Base-by-base conservation (phyloP, 1,139 yeast genomes). In the Pichia kudriavzevii region DNA sequence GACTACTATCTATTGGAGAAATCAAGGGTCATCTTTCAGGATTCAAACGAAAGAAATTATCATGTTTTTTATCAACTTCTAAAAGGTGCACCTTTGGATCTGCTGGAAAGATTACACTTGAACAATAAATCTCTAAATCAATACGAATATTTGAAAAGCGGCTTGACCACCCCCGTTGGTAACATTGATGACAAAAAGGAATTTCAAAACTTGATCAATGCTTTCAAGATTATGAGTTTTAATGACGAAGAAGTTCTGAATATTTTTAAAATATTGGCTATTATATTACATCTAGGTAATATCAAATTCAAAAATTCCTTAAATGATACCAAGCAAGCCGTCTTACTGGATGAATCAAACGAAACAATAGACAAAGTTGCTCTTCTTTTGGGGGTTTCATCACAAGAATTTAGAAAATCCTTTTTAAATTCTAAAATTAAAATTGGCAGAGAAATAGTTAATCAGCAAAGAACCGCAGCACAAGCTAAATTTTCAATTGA, bases 1-100 rank as follows among this genome's bases (percentile, higher is more conserved):
- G 95, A 91, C 52, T 93, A 95, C 82, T 93, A 93, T 50, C 63
- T 93, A 22, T 64, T 93, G 33, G 99, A 93, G 57, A 93, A 91
- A 58, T 84, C 96, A 7, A 74, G 99, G 50, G 95, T 93, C 13
- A 81, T 85, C n/a, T 64, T 72, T 31, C 97, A 87, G 59, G 74
- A 80, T 32, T 44, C 63, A 5, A 64, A 72, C 14, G 98, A 91
- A 59, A 69, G 98, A 55, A 91, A 88, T 55, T 91, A 91, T 55
- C 98, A 91, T 56, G 73, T 88, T 5, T 91, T 91, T 54, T 93
- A 91, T 57, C 97, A 93, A 54, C 61, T 93, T 29, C 60, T 93
- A 22, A 65, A 70, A 34, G 95, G 96, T 8, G 72, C 82, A 17
- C 56, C 75, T 1, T 61, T 61, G 5, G 63, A 64, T 7, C 64